These are phyloP conservation scores for Dactylellina drechsleri DNA, from an alignment of 2,329 filamentous ascomycete genomes.

Conservation along the genomic window DNA sequence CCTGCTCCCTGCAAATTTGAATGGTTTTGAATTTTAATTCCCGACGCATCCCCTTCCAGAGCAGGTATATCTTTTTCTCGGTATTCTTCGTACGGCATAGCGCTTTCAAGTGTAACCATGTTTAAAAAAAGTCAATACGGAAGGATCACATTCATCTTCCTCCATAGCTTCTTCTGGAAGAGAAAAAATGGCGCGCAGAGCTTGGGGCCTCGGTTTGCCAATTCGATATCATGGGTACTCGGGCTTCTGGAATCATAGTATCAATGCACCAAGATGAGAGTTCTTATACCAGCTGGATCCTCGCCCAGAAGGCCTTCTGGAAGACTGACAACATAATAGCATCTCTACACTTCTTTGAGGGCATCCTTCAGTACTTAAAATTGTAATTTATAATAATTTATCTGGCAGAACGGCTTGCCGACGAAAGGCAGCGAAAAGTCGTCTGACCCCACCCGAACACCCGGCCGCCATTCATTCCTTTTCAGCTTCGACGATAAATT, in stretches of 20 bases:
- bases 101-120: not conserved
- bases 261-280: constrained; percentile 12
- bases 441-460: constrained; percentile 34
- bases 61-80: not conserved
- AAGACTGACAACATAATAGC: not conserved
- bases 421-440: constrained; percentile 27
- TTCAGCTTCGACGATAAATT: not conserved
- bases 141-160: constrained; percentile 35
- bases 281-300: constrained; percentile 35
- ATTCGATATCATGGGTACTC: constrained; percentile 11
- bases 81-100: not conserved
- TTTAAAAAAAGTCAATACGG: constrained; percentile 14
- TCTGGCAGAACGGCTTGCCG: not conserved
- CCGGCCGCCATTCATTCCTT: constrained; percentile 5
- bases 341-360: too few relatives aligned
- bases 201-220: constrained; percentile 37
- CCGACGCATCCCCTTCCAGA: constrained; percentile 14
- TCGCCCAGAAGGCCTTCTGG: not conserved
- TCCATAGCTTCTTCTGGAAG: constrained; percentile 5
- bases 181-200: constrained; percentile 8
- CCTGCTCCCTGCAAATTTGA: constrained; percentile 21
- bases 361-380: too few relatives aligned
- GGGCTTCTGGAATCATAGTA: not conserved
- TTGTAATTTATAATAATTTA: too few relatives aligned
- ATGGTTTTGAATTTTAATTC: constrained; percentile 15